Evolutionary conservation across 805 yeast species (phyloP), one percentile per base, ranked within the genome.

Genomic region (Saccharomycopsis lassenensis): DNA sequence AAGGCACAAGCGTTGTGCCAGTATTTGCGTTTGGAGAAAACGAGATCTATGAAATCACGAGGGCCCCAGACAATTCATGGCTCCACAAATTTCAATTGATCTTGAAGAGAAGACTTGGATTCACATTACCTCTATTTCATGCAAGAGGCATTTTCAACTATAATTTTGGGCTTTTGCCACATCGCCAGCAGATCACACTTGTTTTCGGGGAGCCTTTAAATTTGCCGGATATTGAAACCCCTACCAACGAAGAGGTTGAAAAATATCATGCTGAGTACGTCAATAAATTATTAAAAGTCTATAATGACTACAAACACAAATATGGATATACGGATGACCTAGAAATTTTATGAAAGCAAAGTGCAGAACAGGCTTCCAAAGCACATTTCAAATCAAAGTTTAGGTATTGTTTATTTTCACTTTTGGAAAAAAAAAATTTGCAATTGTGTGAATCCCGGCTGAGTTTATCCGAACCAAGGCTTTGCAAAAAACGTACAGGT

Each of bases 131-230:
- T 1, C 71, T 91, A 33, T 81, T 91, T 59, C 78, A 83, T 52
- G 95, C 95, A 1, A 65, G 97, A 30, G 96, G 97, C 0, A 65
- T 91, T 1, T 87, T 89, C 58, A 84, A 89, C 50, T 83, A 87
- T 49, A 95, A 86, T 52, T 83, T 81, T 59, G 98, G 98, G 0
- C 58, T 91, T 21, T 57, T 91, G 39, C 97, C 98, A 1, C 87
- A 73, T 54, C 66, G 96, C 46, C 70, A 77, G 36, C 83, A 83
- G 2, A 77, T 91, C 37, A 67, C 82, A 44, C 65, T 91, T 10
- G 93, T 83, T 40, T 61, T 74, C 23, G 94, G 93, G 0, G 59
- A 57, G 16, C 87, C 93, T 4, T 74, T 78, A 17, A 59, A 63
- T 33, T 64, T 77, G 4, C 80, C 83, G 4, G 31, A 39, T 15